Evolutionary conservation across 495 filamentous ascomycete species (phyloP).

Genomic region (Tuber microsphaerosporum): DNA sequence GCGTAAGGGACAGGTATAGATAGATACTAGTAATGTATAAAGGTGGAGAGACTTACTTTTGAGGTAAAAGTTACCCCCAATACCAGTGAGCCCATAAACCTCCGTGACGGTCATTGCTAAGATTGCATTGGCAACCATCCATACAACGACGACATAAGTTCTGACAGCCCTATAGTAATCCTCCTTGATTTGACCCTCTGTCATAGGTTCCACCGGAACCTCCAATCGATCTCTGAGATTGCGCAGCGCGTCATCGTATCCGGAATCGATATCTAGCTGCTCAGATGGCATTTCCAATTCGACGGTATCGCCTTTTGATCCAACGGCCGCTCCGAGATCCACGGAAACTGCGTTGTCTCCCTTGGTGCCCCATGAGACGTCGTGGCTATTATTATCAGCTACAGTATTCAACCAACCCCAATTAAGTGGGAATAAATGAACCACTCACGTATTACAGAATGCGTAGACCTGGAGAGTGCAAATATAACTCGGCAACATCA

Average conservation of each 20-base stretch:
- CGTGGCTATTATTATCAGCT: slow-evolving; percentile 50
- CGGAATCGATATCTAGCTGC: slow-evolving; percentile 95
- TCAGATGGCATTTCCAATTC: slow-evolving; percentile 95
- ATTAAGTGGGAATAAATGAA: not conserved
- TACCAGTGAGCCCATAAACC: slow-evolving; percentile 61
- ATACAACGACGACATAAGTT: slow-evolving; percentile 96
- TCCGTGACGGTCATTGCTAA: slow-evolving; percentile 92
- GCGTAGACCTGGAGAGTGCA: slow-evolving; percentile 97
- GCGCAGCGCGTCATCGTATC: slow-evolving; percentile 93
- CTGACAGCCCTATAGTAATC: slow-evolving; percentile 98
- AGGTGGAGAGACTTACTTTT: slow-evolving; percentile 46
- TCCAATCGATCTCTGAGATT: slow-evolving; percentile 91
- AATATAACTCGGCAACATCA: slow-evolving; percentile 85
- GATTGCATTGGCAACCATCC: slow-evolving; percentile 88
- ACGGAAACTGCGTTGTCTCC: slow-evolving; percentile 91
- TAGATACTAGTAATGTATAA: not conserved
- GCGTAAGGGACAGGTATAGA: not conserved
- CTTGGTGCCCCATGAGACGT: slow-evolving; percentile 98
- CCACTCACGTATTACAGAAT: slow-evolving; percentile 76
- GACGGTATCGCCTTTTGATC: slow-evolving; percentile 62
- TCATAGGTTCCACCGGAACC: slow-evolving; percentile 55
- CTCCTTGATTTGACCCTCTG: slow-evolving; percentile 81
- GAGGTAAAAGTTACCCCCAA: slow-evolving; percentile 81
- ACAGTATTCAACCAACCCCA: not conserved
- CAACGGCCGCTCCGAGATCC: slow-evolving; percentile 77